These are phyloP conservation scores for Kazachstania viticola DNA, from an alignment of 805 yeast species.

Conservation along the genomic window DNA sequence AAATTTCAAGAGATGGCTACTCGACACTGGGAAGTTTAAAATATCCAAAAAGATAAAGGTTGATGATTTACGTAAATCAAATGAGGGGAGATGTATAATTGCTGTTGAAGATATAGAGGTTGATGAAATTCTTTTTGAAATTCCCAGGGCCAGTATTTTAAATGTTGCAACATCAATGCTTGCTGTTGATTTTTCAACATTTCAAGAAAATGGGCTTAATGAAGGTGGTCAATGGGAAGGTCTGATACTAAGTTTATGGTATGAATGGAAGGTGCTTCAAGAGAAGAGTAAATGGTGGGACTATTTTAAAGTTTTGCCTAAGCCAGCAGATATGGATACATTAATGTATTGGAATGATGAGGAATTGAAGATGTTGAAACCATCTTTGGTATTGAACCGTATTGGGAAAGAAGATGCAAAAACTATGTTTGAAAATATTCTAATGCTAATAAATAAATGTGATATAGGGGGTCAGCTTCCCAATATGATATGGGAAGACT, in stretches of 20 bases:
- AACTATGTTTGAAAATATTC: conserved; percentile 39
- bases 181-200: conserved; percentile 22
- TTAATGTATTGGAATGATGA: conserved; percentile 70
- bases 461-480: conserved; percentile 22
- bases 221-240: conserved; percentile 62
- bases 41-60: conserved; percentile 49
- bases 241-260: conserved; percentile 54
- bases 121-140: conserved; percentile 56
- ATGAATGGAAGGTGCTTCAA: conserved; percentile 40
- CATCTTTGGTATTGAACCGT: conserved; percentile 59
- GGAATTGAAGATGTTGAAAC: conserved; percentile 46
- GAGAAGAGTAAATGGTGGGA: conserved; percentile 49
- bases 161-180: conserved; percentile 49
- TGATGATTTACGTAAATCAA: conserved; percentile 42
- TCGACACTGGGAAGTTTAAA: conserved; percentile 27
- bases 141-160: conserved; percentile 50
- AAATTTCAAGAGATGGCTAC: conserved; percentile 37
- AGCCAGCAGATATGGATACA: conserved; percentile 36
- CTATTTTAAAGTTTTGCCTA: conserved; percentile 66
- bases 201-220: conserved; percentile 27
- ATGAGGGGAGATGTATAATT: conserved; percentile 71
- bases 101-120: conserved; percentile 49
- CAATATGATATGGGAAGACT: conserved; percentile 40
- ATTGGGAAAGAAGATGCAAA: conserved; percentile 62
- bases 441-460: conserved; percentile 8